Base-by-base conservation (phyloP, 495 filamentous ascomycete genomes). In the Xylaria longipes region DNA sequence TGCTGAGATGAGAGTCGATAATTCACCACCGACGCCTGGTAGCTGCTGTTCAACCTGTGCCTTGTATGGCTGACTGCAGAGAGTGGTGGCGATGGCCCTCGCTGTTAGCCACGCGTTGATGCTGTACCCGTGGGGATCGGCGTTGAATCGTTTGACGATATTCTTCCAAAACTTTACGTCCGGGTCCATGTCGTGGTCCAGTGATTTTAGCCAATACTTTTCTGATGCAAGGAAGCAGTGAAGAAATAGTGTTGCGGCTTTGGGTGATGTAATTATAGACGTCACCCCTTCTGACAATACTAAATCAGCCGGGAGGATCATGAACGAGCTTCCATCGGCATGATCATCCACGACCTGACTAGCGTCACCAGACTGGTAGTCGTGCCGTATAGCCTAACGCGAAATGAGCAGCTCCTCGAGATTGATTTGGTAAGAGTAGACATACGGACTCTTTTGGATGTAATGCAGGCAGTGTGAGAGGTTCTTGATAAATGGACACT, bases 151-250 rank as follows among this genome's bases (percentile, higher is more conserved):
- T 12, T 14, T n/a, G 15, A 45, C 5, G 5, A 66, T 35, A 0
- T 4, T 35, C 46, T 25, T 27, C 64, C 64, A 66, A 17, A 66
- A 66, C 9, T 1, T 15, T 15, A 2, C 12, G 27, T 66, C 64
- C 1, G 46, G 45, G 46, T 50, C 64, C 27, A 37, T 50, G 41
- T 66, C 64, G 1, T 66, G 64, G 33, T 66, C 64, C 11, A 6
- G 46, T 22, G 64, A 66, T 11, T 31, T 37, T 7, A 50, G 29
- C 64, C 64, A 66, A 25, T 52, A 27, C 46, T 37, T 22, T 11
- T 66, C 64, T 15, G 27, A 33, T 12, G 45, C 45, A 25, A 66
- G 46, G 33, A 66, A 66, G 33, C 45, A 54, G 4, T 27, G 17
- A 25, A 66, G 64, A 39, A 54, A 66, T 8, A n/a, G 27, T 14